Evolutionary conservation across 2,329 filamentous ascomycete genomes (phyloP).

Genomic region (Xylaria hypoxylon): DNA sequence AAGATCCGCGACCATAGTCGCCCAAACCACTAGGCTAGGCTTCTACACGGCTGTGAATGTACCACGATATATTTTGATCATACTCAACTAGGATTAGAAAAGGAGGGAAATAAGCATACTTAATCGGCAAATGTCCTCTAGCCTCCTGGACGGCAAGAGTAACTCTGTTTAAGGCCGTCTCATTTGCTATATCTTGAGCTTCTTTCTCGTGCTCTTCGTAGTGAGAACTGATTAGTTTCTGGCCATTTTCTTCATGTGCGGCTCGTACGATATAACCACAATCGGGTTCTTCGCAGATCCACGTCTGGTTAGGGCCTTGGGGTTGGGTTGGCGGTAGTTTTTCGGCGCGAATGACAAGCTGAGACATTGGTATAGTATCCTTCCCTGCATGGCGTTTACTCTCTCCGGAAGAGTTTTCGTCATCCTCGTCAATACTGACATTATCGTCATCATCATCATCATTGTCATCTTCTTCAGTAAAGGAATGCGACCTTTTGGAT

Average conservation of each 20-base stretch:
- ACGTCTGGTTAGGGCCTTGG: conserved; percentile 70
- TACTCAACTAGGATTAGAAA: conserved; percentile 52
- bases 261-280: conserved; percentile 73
- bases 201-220: conserved; percentile 70
- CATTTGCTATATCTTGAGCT: conserved; percentile 57
- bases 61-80: conserved; percentile 11
- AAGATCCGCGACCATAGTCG: neutral
- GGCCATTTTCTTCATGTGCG: conserved; percentile 66
- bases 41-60: neutral
- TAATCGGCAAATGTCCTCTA: conserved; percentile 66
- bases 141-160: conserved; percentile 69
- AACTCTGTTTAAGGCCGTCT: conserved; percentile 54
- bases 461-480: conserved; percentile 42
- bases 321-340: conserved; percentile 61
- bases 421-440: conserved; percentile 35
- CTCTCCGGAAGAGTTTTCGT: conserved; percentile 44
- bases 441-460: conserved; percentile 42
- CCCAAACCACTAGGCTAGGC: conserved; percentile 21
- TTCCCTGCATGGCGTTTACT: conserved; percentile 49
- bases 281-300: conserved; percentile 73
- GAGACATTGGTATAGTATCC: conserved; percentile 35
- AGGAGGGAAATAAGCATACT: conserved; percentile 60
- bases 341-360: conserved; percentile 62
- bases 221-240: conserved; percentile 69
- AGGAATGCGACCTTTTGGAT: conserved; percentile 44